Percentiles rank a stretch among this genome's conserved stretches.
phyloP scores from a whole-genome alignment of 139 green algal species.

The Micromonas pusilla region DNA sequence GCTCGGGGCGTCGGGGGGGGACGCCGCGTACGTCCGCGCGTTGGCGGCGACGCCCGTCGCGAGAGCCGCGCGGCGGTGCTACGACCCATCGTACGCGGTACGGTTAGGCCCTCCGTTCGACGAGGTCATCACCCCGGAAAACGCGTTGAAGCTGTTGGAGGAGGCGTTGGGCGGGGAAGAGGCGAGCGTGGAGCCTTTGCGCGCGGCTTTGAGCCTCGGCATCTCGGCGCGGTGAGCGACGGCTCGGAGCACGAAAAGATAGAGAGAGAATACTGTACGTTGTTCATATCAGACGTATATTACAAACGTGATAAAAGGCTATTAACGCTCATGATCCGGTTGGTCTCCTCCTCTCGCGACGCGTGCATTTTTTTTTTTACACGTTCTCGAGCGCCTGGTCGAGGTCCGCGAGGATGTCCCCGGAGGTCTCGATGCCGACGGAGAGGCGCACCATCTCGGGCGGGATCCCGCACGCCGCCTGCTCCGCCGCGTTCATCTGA shows the following conservation, averaged over 20 bases:
- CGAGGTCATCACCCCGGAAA: background rate
- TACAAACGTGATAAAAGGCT: no score
- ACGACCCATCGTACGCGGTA: background rate
- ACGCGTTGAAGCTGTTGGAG: background rate
- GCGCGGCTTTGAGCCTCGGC: no score
- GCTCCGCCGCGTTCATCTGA: conserved; percentile 10
- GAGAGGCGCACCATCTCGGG: conserved; percentile 21
- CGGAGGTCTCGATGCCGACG: conserved; percentile 16
- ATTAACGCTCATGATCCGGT: no score
- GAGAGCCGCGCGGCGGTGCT: background rate
- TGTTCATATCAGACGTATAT: no score
- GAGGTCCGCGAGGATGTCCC: conserved; percentile 26
- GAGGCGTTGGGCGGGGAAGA: background rate
- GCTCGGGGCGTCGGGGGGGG: background rate
- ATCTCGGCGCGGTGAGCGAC: no score
- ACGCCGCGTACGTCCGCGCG: background rate
- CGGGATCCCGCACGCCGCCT: background rate
- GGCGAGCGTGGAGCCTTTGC: background rate
- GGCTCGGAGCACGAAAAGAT: no score
- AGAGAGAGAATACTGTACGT: no score
- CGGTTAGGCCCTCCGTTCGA: background rate
- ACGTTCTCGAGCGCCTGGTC: conserved; percentile 1
- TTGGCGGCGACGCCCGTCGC: background rate
- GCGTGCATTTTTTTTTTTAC: background rate
- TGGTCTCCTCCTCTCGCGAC: no score